Conservation (phyloP, 1,284 basidiomycete species). For the Cutaneotrichosporon sp. region DNA sequence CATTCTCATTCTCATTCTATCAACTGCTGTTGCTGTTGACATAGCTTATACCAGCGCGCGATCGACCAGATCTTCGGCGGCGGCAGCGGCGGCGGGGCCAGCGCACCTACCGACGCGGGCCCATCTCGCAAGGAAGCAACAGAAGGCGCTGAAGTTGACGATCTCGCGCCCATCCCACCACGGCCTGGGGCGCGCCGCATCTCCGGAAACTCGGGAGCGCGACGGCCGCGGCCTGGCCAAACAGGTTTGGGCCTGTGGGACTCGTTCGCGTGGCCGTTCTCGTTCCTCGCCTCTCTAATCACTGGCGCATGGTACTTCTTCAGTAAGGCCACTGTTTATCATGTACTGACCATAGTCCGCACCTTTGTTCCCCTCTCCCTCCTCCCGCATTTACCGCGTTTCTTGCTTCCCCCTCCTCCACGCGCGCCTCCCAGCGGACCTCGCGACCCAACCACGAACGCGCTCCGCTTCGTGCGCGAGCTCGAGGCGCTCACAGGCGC, state of each 20-base stretch:
- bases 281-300: constrained; percentile 42
- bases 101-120: background rate
- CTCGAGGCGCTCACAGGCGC: constrained; percentile 42
- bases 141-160: constrained; percentile 20
- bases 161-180: constrained; percentile 8
- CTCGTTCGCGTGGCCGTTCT: constrained; percentile 38
- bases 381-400: constrained; percentile 46
- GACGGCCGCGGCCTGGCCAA: constrained; percentile 4
- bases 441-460: constrained; percentile 38
- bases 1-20: background rate
- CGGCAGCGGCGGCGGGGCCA: constrained; percentile 21
- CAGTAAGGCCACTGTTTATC: constrained; percentile 29
- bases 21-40: background rate
- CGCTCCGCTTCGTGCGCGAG: constrained; percentile 42
- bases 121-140: constrained; percentile 18
- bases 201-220: constrained; percentile 20
- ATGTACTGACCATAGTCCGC: constrained; percentile 34
- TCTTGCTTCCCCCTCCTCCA: constrained; percentile 45
- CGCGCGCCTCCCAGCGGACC: constrained; percentile 28
- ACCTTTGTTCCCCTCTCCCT: constrained; percentile 49
- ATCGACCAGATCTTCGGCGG: constrained; percentile 44
- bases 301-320: constrained; percentile 51
- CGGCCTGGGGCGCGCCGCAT: constrained; percentile 22
- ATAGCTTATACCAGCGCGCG: constrained; percentile 28
- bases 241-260: constrained; percentile 25